These are phyloP conservation scores for Mortierella sp. DNA, from an alignment of 371 early-diverging fungal species.

Conservation along the genomic window DNA sequence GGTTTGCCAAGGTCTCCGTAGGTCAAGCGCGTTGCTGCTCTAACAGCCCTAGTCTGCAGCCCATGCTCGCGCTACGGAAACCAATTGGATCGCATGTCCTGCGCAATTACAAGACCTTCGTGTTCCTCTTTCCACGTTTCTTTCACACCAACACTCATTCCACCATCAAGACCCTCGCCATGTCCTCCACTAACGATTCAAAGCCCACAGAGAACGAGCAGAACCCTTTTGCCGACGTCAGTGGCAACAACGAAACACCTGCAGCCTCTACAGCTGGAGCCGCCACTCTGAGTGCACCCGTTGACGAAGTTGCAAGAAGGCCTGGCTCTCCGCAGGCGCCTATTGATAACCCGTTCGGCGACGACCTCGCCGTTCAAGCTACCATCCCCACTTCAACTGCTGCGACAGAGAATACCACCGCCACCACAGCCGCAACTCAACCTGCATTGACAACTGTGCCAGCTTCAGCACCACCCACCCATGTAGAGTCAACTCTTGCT, in stretches of 20 bases:
- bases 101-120: background rate
- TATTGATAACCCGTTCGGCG: conserved; percentile 4
- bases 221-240: conserved; percentile 25
- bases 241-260: conserved; percentile 8
- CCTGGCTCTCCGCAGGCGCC: conserved; percentile 30
- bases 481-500: background rate
- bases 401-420: conserved; percentile 1
- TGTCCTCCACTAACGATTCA: conserved; percentile 23
- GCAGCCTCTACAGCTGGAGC: conserved; percentile 1
- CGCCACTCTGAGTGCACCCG: background rate
- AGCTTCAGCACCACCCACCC: conserved; percentile 7
- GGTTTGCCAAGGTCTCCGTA: no score
- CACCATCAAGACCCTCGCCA: conserved; percentile 7
- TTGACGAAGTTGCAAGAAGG: conserved; percentile 7
- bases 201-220: conserved; percentile 7
- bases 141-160: conserved; percentile 3
- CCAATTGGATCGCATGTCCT: no score
- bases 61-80: no score
- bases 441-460: conserved; percentile 4
- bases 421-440: conserved; percentile 1
- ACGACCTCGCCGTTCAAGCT: conserved; percentile 31
- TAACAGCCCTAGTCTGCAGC: no score
- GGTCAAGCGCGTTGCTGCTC: no score
- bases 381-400: background rate
- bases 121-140: background rate